Percentiles rank a stretch among this genome's conserved stretches.
Evolutionary conservation across 805 yeast genomes (phyloP).

Genomic region (Lipomyces orientalis): DNA sequence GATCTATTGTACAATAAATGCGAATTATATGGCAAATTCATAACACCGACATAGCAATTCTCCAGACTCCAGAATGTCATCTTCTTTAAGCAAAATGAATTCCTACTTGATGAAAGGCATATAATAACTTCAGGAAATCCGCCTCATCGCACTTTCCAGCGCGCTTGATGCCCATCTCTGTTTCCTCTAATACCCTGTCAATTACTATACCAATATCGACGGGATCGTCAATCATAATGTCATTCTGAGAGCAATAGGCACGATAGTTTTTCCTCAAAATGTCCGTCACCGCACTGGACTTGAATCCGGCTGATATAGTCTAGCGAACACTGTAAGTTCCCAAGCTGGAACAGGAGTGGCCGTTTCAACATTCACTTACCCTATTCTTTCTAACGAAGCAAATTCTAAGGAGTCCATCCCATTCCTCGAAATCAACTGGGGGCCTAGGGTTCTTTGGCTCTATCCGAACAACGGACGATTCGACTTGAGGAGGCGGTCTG

Average conservation of each 20-base stretch:
- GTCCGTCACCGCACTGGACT: slow-evolving; percentile 75
- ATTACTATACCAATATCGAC: slow-evolving; percentile 60
- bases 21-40: background rate
- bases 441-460: slow-evolving; percentile 94
- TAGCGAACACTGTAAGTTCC: background rate
- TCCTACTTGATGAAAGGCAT: slow-evolving; percentile 96
- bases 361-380: slow-evolving; percentile 18
- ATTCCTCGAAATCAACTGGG: slow-evolving; percentile 88
- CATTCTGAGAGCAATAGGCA: slow-evolving; percentile 65
- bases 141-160: slow-evolving; percentile 95
- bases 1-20: background rate
- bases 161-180: slow-evolving; percentile 83
- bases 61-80: background rate
- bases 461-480: slow-evolving; percentile 91
- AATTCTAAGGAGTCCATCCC: slow-evolving; percentile 95
- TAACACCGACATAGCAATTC: background rate
- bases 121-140: slow-evolving; percentile 79
- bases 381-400: slow-evolving; percentile 93
- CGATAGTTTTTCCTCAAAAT: slow-evolving; percentile 88
- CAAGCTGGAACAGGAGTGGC: background rate
- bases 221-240: slow-evolving; percentile 48
- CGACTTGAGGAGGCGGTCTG: slow-evolving; percentile 98
- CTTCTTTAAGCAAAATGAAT: slow-evolving; percentile 82
- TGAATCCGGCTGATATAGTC: slow-evolving; percentile 91
- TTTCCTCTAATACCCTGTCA: slow-evolving; percentile 72